Percentiles rank a stretch among this genome's conserved stretches.
These are phyloP conservation scores for Colletotrichum noveboracense DNA, from an alignment of 2,329 filamentous ascomycete genomes.

Conservation along the genomic window DNA sequence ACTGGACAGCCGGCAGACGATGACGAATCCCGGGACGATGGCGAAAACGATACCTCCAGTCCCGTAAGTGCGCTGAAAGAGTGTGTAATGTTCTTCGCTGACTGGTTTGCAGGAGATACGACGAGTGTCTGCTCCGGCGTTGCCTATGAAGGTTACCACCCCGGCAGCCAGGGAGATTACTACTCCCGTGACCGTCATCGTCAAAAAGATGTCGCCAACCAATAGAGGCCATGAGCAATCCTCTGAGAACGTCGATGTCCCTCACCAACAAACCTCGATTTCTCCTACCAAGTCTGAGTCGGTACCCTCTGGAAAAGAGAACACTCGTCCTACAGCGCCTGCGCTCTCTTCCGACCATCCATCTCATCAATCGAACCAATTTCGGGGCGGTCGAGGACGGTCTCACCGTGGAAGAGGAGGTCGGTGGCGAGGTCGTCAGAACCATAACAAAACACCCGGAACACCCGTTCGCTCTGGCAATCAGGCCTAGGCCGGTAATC, in stretches of 20 bases:
- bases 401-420: neutral
- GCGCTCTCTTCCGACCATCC: neutral
- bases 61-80: neutral
- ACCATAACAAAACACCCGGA: neutral
- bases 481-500: neutral
- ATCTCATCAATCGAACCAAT: neutral
- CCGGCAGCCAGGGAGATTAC: neutral
- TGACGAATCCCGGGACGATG: neutral
- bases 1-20: neutral
- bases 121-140: neutral
- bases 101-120: neutral
- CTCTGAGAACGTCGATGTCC: neutral
- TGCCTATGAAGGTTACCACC: neutral
- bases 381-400: neutral
- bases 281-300: neutral
- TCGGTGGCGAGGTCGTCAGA: constrained; percentile 8
- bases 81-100: neutral
- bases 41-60: neutral
- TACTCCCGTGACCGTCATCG: neutral
- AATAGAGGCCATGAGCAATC: neutral
- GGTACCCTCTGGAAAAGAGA: neutral
- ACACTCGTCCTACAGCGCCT: neutral
- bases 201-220: neutral
- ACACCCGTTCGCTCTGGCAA: neutral
- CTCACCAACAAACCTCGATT: neutral